Evolutionary conservation across 2,329 filamentous ascomycete genomes (phyloP).

Genomic region (Dactylellina cionopaga): DNA sequence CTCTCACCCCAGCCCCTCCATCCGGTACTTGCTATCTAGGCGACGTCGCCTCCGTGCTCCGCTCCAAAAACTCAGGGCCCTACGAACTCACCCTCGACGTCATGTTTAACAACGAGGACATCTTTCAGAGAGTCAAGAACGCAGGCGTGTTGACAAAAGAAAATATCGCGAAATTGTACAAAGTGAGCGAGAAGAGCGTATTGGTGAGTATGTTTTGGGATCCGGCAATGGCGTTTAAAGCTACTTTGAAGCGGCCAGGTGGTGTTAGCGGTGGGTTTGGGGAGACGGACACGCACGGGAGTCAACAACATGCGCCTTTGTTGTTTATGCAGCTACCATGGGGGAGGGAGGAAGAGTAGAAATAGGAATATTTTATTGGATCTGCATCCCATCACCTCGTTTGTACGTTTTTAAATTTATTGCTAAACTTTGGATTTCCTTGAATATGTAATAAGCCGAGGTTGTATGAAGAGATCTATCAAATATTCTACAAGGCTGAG

Average conservation of each 20-base stretch:
- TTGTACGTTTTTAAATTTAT: background rate
- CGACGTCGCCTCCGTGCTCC: conserved; percentile 62
- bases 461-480: too few species aligned
- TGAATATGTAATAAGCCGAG: too few species aligned
- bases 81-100: conserved; percentile 67
- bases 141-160: conserved; percentile 59
- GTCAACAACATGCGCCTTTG: conserved; percentile 61
- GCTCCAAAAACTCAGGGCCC: conserved; percentile 67
- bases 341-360: conserved; percentile 6
- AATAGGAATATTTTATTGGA: background rate
- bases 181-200: conserved; percentile 56
- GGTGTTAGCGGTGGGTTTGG: conserved; percentile 60
- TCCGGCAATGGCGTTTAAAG: conserved; percentile 64
- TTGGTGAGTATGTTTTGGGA: conserved; percentile 62
- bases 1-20: conserved; percentile 27
- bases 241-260: conserved; percentile 61
- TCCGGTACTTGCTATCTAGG: conserved; percentile 53
- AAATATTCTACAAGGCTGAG: too few species aligned
- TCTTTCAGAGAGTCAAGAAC: conserved; percentile 60
- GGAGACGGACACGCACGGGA: conserved; percentile 61
- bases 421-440: too few species aligned
- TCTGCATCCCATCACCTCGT: background rate
- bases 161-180: conserved; percentile 57
- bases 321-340: conserved; percentile 57
- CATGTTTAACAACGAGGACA: conserved; percentile 62